These are phyloP conservation scores for Xylaria flabelliformis DNA, from an alignment of 495 filamentous ascomycete genomes.

Conservation along the genomic window DNA sequence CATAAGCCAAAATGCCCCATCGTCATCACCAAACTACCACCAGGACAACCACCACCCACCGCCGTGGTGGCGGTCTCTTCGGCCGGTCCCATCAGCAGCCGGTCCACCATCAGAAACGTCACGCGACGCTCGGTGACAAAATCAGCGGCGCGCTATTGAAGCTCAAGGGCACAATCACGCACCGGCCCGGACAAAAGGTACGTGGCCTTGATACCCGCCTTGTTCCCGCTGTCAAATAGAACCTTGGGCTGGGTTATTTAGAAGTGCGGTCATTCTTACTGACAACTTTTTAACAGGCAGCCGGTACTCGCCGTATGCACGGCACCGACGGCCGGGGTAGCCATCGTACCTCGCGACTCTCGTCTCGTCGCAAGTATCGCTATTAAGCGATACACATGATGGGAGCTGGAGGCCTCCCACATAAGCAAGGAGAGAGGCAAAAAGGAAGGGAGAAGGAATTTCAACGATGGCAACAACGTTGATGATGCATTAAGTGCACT, in stretches of 20 bases:
- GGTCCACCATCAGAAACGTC: constrained; percentile 63
- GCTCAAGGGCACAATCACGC: constrained; percentile 67
- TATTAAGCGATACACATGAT: constrained; percentile 1
- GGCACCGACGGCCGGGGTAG: constrained; percentile 70
- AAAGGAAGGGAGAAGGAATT: not conserved
- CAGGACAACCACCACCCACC: constrained; percentile 34
- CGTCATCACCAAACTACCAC: constrained; percentile 30
- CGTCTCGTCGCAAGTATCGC: constrained; percentile 28
- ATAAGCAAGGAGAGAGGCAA: not conserved
- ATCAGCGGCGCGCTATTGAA: constrained; percentile 71
- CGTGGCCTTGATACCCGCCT: constrained; percentile 9
- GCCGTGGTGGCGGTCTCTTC: constrained; percentile 22
- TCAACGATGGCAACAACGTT: not conserved
- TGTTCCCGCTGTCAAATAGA: no score
- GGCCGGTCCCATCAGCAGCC: constrained; percentile 28
- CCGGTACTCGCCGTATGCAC: constrained; percentile 73
- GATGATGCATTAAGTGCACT: not conserved
- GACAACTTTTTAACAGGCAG: constrained; percentile 55
- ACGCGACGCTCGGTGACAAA: constrained; percentile 68
- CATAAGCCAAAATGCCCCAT: not conserved
- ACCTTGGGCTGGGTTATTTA: not conserved
- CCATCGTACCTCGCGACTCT: constrained; percentile 35
- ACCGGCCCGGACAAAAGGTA: constrained; percentile 69
- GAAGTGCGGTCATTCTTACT: not conserved
- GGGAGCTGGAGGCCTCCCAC: not conserved